These are phyloP conservation scores for Termitomyces sp. DNA, from an alignment of 768 basidiomycete genomes.

Conservation along the genomic window DNA sequence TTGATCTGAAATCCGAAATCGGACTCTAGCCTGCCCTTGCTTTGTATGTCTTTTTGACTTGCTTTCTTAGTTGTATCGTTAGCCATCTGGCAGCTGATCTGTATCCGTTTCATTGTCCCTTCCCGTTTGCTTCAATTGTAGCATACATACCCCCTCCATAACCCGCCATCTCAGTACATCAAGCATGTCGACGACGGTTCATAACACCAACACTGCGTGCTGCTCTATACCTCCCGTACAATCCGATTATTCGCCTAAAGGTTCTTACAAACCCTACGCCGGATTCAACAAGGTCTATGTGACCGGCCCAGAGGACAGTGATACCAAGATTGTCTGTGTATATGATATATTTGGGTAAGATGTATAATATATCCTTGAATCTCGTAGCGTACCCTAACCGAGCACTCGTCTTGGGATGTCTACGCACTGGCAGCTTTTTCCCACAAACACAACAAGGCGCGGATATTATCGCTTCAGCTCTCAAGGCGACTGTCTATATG, in stretches of 20 bases:
- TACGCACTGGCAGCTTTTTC: constrained; percentile 55
- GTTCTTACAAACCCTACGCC: constrained; percentile 41
- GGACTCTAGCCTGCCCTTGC: too few relatives aligned
- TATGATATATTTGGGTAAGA: constrained; percentile 63
- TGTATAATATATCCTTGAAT: neutral
- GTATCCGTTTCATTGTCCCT: too few relatives aligned
- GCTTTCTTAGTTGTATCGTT: too few relatives aligned
- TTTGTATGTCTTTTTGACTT: too few relatives aligned
- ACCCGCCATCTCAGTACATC: constrained; percentile 32
- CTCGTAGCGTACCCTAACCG: neutral
- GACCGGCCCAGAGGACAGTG: constrained; percentile 42
- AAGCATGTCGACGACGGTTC: constrained; percentile 32
- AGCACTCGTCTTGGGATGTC: neutral
- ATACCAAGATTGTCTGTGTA: constrained; percentile 53
- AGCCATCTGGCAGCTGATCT: too few relatives aligned
- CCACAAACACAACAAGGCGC: constrained; percentile 65
- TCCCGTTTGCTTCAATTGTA: too few relatives aligned
- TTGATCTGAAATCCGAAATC: too few relatives aligned
- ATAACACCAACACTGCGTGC: constrained; percentile 44
- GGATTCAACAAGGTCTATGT: constrained; percentile 50
- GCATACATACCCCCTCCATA: too few relatives aligned
- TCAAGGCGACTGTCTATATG: constrained; percentile 58
- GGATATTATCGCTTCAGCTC: constrained; percentile 52
- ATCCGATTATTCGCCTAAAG: constrained; percentile 51
- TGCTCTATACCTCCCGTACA: constrained; percentile 54